Base-by-base conservation (phyloP, 1,139 yeast species). In the Zygosaccharomyces pseudobailii region DNA sequence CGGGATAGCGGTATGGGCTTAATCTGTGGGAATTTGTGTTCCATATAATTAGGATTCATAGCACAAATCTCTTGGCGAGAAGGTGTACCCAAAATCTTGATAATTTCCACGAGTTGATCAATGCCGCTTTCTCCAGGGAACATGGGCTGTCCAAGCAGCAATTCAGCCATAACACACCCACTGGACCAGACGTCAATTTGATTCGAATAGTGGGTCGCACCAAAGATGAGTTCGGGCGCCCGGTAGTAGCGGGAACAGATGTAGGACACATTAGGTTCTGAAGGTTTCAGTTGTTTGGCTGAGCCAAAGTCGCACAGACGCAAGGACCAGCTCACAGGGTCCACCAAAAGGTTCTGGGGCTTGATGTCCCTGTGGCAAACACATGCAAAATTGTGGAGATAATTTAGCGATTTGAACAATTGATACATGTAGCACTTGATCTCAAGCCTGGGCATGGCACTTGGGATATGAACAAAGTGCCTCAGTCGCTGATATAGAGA, bases 121-220 rank as follows among this genome's bases (percentile, higher is more conserved):
- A 92, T 90, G 42, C 98, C 97, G 50, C 92, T 84, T 67, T 92
- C 97, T 44, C 98, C 98, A 7, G 98, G 98, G 71, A 92, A 92
- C 55, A 92, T 74, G 5, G 98, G 98, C 66, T 89, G 97, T 7
- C 98, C 97, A 49, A 92, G 76, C 58, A 90, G 80, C 61, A 92
- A 73, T 70, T 92, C 98, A 4, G 97, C 97, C 88, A 92, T 89
- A 33, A 92, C 98, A 71, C 98, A 92, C 20, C 96, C 97, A 9
- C 96, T 90, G 19, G 96, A 87, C 98, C 98, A 92, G 47, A 92
- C 82, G 67, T 92, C 98, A 58, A 92, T 92, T 69, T 90, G 90
- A 36, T 97, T 89, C n/a, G 98, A 88, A 69, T 87, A 87, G 67
- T 87, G 86, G 6, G 92, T 84, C 9, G 96, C 94, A 21, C 95